These are phyloP conservation scores for Rhynchospora breviuscula DNA, from an alignment of 176 grass and related monocot species.

Conservation along the genomic window DNA sequence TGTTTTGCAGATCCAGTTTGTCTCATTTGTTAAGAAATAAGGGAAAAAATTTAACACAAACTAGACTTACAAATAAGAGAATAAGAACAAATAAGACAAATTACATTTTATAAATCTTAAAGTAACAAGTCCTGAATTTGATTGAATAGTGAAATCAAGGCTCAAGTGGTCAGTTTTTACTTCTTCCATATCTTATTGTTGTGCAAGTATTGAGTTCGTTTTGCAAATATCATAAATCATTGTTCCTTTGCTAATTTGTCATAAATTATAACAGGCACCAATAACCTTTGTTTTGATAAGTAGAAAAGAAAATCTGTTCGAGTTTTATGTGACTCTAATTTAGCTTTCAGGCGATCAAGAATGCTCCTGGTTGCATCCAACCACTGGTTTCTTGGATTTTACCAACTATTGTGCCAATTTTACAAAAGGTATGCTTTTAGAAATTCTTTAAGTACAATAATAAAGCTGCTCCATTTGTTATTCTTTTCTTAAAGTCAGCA, in stretches of 20 bases:
- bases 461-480: constrained; percentile 4
- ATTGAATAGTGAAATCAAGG: neutral
- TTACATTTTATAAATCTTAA: constrained; percentile 1
- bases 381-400: constrained; percentile 74
- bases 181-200: neutral
- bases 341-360: constrained; percentile 93
- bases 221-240: neutral
- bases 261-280: neutral
- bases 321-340: constrained; percentile 33
- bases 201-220: neutral
- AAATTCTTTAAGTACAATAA: constrained; percentile 12
- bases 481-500: constrained; percentile 3
- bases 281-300: neutral
- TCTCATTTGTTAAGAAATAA: neutral
- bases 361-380: constrained; percentile 73
- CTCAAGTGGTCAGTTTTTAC: neutral
- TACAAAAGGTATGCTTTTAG: constrained; percentile 56
- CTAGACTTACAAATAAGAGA: neutral
- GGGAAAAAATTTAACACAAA: neutral
- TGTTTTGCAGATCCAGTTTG: neutral
- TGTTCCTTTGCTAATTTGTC: neutral
- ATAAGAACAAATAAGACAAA: neutral
- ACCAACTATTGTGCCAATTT: constrained; percentile 65
- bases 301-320: neutral
- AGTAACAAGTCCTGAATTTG: neutral